Percentiles rank a stretch among this genome's conserved stretches.
These are phyloP conservation scores for Candolleomyces eurysporus DNA, from an alignment of 768 basidiomycete species.

Conservation along the genomic window DNA sequence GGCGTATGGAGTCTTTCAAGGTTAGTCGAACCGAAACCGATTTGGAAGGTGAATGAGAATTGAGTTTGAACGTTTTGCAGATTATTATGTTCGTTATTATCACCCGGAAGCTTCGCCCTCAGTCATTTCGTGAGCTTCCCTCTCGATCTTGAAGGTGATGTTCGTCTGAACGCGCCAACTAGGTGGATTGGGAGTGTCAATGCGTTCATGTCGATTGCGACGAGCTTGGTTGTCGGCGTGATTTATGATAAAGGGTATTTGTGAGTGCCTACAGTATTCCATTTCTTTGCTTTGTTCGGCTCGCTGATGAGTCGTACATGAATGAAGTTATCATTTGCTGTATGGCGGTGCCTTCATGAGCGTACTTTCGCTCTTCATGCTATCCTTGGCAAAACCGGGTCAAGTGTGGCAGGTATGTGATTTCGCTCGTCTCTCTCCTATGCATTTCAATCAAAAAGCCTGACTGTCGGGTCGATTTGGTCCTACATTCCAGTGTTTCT, in stretches of 20 bases:
- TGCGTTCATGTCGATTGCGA: slow-evolving; percentile 39
- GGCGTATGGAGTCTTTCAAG: slow-evolving; percentile 43
- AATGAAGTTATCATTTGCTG: slow-evolving; percentile 26
- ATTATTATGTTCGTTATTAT: slow-evolving; percentile 38
- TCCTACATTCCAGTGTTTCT: slow-evolving; percentile 17
- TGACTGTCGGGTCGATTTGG: too few relatives aligned
- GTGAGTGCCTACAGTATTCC: slow-evolving; percentile 20
- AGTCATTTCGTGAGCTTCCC: slow-evolving; percentile 32
- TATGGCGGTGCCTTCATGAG: slow-evolving; percentile 33
- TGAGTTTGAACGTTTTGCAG: slow-evolving; percentile 14
- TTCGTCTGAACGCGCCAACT: neutral
- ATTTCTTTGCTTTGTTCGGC: neutral
- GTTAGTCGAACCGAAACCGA: slow-evolving; percentile 12
- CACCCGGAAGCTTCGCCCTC: slow-evolving; percentile 35
- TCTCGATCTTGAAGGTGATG: neutral
- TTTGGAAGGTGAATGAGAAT: neutral
- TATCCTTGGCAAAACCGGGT: slow-evolving; percentile 41
- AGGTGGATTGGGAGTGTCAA: slow-evolving; percentile 37
- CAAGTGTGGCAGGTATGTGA: slow-evolving; percentile 40
- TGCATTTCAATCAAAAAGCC: too few relatives aligned
- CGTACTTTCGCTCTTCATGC: slow-evolving; percentile 41
- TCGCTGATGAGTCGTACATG: neutral
- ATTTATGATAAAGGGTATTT: slow-evolving; percentile 50
- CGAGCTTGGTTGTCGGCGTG: slow-evolving; percentile 38
- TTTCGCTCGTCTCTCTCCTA: too few relatives aligned